Evolutionary conservation across 306 rosid species (phyloP), one percentile per base, ranked within the genome.

Genomic region (Dicorynia guianensis): DNA sequence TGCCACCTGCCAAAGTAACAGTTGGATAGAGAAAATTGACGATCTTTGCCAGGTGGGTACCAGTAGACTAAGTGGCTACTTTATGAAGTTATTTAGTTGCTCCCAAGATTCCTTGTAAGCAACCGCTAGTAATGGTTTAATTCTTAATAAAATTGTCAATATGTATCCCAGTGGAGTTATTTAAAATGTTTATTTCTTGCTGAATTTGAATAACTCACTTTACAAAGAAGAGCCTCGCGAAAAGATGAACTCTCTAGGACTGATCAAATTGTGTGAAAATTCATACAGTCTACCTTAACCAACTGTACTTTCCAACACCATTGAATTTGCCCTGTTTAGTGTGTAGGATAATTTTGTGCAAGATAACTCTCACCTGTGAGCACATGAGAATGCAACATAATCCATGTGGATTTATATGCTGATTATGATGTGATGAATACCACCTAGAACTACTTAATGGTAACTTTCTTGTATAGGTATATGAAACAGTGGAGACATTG

Each of bases 401-500:
- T 74, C 69, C 48, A 8, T 47, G 68, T 33, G 44, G 11, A 69
- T 43, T 57, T 5, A 35, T 44, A 68, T 43, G 48, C 33, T 38
- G 56, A 69, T 69, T 63, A n/a, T 30, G 49, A 14, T 15, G 19
- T 63, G 65, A 11, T 69, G 77, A 50, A 38, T 77, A 46, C 35
- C 36, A 33, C 69, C 71, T 55, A 42, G 66, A 55, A 19, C 36
- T 62, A 68, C 33, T 74, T 74, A 40, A 14, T 54, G 54, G 42
- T 48, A 58, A 13, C 14, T 34, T 6, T 64, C 46, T 20, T 69
- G 64, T 69, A 39, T 71, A 96, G 99, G 99, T 90, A 46, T 96
- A 92, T 76, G 96, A 89, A 84, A 89, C 99, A 19, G 87, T 96
- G 84, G 99, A 96, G 87, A 80, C 81, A 35, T 85, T 96, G 93